Evolutionary conservation across 176 grass and related monocot genomes (phyloP), one percentile per base, ranked within the genome.

Genomic region (Musa acuminata): DNA sequence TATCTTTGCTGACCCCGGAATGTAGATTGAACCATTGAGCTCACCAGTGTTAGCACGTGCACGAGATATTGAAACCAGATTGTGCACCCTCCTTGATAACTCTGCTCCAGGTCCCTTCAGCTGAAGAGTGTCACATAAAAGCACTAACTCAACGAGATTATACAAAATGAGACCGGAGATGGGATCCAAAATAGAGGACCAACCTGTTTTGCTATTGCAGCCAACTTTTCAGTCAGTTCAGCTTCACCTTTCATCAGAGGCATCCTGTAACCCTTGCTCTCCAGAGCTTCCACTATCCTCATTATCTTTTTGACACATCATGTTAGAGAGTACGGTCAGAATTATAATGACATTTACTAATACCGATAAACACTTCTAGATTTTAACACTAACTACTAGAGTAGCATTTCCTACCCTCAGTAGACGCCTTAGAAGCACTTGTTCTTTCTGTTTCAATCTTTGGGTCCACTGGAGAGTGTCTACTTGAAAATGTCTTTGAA

Each of bases 401-500:
- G 17, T 13, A 74, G 26, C 13, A 79, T 51, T 77, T 73, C 60
- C 71, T 73, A 97, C 94, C 95, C 89, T 94, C 78, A 99, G 73
- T 87, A 99, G 80, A 52, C 88, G 90, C 79, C 95, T 94, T 80
- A 91, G 84, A 82, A 86, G 81, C 79, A 82, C 83, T 50, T 93
- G 60, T 74, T 99, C 90, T 84, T 94, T 88, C 77, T 91, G 95
- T 83, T 94, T 99, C 80, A 99, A 78, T 63, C 85, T 86, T 80
- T 94, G 95, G 71, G 91, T 89, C 88, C 88, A 83, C 62, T 88
- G 88, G 73, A 84, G 78, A 4, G 88, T 94, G 52, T 99, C 88
- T 60, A 84, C 86, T 89, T 94, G 90, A 84, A 99, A 91, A 87
- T 94, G 90, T 27, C 90, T 89, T 83, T 89, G 90, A 69, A 99